Base-by-base conservation (phyloP, 2,329 filamentous ascomycete species). In the Myriosclerotinia duriaeana region DNA sequence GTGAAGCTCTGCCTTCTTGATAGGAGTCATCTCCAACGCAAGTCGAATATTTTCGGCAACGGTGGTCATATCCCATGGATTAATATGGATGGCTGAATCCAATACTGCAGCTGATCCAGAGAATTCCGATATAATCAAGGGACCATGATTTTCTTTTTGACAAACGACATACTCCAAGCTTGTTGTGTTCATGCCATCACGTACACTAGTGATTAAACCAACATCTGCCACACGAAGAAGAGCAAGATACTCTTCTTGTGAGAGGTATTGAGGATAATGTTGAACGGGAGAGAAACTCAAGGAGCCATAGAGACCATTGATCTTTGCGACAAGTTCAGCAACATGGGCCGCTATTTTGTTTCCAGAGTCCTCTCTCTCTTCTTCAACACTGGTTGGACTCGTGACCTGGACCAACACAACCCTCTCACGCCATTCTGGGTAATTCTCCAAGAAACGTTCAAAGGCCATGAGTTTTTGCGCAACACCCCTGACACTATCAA, bases 141-240 rank as follows among this genome's bases (percentile, higher is more conserved):
- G 94, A 0, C 93, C 91, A 72, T 93, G 88, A 66, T 88, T 89
- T 70, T 95, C 89, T 74, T 92, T 90, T 78, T 98, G 94, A 77
- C 92, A 96, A 67, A 97, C 85, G 66, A 98, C 88, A 76, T 97
- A 98, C 78, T 98, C 95, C 72, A 98, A 82, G 76, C 92, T 96
- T 26, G 93, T 97, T 0, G 94, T 97, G 81, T 97, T 98, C 93
- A 98, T 97, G 67, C 94, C 94, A 77, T 98, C 95, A 68, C 94
- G 88, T 30, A 98, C 93, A 72, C 92, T 97, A 8, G 95, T 97
- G 78, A 98, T 97, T 61, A 98, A 83, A 5, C 93, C 94, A 71
- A 97, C 91, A 77, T 98, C 93, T 44, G 91, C 93, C 3, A 92
- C 87, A 34, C 94, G 88, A 63, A 98, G 84, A n/a, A 98, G 85